Base-by-base conservation (phyloP, 2,329 filamentous ascomycete species). In the Daldinia sp. region DNA sequence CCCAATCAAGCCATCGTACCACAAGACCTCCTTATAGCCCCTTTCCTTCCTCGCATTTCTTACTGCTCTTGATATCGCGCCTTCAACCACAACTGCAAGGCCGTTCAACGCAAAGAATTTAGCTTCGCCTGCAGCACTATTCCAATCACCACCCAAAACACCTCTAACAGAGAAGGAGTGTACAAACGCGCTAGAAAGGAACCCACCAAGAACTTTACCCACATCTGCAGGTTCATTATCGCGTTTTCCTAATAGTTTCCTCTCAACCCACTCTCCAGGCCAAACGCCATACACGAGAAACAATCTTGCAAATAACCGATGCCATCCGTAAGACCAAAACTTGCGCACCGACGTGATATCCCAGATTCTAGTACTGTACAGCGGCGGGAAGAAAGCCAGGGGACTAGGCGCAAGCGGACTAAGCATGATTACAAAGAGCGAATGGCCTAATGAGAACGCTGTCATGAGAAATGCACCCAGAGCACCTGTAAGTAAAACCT, bases 281-380 rank as follows among this genome's bases (percentile, higher is more conserved):
- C 81, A 83, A 12, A 83, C 79, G 5, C 81, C 81, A 63, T 82
- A 83, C 4, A 83, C 81, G 4, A 82, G 75, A 67, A 83, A 83
- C 18, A 83, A 70, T 7, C 81, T 75, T 1, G 81, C 81, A 61
- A 83, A 83, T 0, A 83, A 73, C 5, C 81, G 75, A 70, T 83
- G 81, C 81, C 81, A 83, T 23, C 81, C 81, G 56, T 81, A 82
- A 6, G 78, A 80, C 81, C 81, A 82, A 72, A 83, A 83, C 10
- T 71, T 71, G 23, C 81, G 73, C 6, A 82, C 80, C 1, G 76
- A 78, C 0, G 74, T 77, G 44, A 83, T 75, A 35, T 80, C 77
- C 81, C 81, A 83, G 7, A 81, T 74, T 7, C 79, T 74, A 0
- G 75, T 80, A 3, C 81, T 82, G 67, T 83, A 83, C 0, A 83